Evolutionary conservation across 2,329 filamentous ascomycete species (phyloP).

Genomic region (Talaromyces sp.): DNA sequence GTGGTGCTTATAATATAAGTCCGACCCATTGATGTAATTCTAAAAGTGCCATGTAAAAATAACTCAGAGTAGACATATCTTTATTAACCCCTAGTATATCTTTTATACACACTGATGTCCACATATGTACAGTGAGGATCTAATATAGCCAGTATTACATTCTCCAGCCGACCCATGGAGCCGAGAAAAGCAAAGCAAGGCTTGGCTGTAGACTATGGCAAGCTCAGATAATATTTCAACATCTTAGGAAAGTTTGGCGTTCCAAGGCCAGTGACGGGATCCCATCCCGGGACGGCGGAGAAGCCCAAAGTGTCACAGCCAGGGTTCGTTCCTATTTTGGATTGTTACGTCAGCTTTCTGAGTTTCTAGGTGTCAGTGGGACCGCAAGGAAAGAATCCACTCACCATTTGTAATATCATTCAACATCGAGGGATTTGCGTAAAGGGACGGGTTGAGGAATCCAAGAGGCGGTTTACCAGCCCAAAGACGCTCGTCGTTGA

Average conservation of each 20-base stretch:
- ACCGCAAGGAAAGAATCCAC: background rate
- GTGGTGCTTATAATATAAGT: background rate
- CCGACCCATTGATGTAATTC: background rate
- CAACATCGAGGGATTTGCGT: constrained; percentile 16
- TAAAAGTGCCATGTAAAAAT: background rate
- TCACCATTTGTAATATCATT: constrained; percentile 18
- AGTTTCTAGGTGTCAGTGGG: background rate
- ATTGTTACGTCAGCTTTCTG: background rate
- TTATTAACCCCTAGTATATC: background rate
- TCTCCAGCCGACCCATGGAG: background rate
- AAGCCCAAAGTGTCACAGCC: constrained; percentile 12
- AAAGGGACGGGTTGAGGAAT: constrained; percentile 14
- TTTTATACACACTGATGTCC: background rate
- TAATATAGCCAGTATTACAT: background rate
- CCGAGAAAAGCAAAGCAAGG: background rate
- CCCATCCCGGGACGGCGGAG: constrained; percentile 27
- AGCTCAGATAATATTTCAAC: constrained; percentile 13
- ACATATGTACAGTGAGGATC: background rate
- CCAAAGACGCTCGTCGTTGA: constrained; percentile 17
- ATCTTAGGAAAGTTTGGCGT: constrained; percentile 26
- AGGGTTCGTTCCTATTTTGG: constrained; percentile 12
- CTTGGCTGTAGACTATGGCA: background rate
- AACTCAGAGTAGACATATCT: background rate
- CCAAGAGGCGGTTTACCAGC: constrained; percentile 16
- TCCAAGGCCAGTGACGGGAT: constrained; percentile 32